These are phyloP conservation scores for Draba incana DNA, from an alignment of 345 rosid genomes.

Conservation along the genomic window DNA sequence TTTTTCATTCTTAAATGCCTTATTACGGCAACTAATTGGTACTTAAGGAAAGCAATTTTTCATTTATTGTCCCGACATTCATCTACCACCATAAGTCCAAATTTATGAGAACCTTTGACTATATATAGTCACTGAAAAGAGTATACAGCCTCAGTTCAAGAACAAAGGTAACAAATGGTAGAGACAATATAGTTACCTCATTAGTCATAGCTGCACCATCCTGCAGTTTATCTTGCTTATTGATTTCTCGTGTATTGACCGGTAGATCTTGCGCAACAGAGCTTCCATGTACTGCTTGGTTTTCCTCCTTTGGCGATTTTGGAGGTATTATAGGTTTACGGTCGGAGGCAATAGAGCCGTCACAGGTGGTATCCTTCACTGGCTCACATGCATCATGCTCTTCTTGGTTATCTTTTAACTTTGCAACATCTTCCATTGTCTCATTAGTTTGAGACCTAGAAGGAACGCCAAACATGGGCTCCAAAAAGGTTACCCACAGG, in stretches of 20 bases:
- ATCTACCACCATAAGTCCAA: neutral
- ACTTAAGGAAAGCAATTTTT: constrained; percentile 18
- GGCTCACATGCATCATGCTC: constrained; percentile 53
- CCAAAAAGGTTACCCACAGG: constrained; percentile 90
- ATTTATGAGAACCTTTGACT: constrained; percentile 11
- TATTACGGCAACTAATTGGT: constrained; percentile 13
- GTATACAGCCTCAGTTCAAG: neutral
- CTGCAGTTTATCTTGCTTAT: constrained; percentile 48
- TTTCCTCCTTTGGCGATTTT: constrained; percentile 58
- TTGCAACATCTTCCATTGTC: constrained; percentile 66
- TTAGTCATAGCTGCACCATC: constrained; percentile 50
- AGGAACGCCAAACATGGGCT: constrained; percentile 87
- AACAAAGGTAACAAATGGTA: constrained; percentile 5
- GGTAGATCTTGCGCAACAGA: constrained; percentile 46
- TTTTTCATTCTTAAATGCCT: constrained; percentile 11
- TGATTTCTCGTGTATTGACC: constrained; percentile 11
- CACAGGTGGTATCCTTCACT: constrained; percentile 64
- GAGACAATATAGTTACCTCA: constrained; percentile 47
- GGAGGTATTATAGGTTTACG: constrained; percentile 53
- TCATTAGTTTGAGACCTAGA: constrained; percentile 76
- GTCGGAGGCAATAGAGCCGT: constrained; percentile 46
- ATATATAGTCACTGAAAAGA: constrained; percentile 5
- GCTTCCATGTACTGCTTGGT: constrained; percentile 62
- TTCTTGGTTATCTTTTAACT: constrained; percentile 51
- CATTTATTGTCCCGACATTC: neutral